These are phyloP conservation scores for button mushroom (Agaricus bisporus) DNA, from an alignment of 768 basidiomycete genomes.

Conservation along the genomic window DNA sequence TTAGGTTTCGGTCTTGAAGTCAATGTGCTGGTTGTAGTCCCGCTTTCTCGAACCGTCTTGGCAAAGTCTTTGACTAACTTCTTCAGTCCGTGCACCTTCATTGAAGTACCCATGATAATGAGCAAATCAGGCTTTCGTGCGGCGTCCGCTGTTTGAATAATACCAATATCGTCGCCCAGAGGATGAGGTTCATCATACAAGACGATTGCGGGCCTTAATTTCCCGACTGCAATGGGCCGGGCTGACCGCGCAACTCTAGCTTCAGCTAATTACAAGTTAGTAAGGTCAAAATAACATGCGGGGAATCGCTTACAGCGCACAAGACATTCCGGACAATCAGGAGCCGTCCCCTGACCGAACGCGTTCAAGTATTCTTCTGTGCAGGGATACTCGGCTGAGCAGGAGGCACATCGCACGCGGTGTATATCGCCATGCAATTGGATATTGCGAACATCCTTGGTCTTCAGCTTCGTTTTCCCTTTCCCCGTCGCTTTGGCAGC, in stretches of 20 bases:
- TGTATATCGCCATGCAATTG: conserved; percentile 95
- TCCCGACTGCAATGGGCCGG: conserved; percentile 71
- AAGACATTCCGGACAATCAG: conserved; percentile 83
- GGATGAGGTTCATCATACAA: conserved; percentile 95
- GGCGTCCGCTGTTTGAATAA: conserved; percentile 72
- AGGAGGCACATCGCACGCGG: conserved; percentile 81
- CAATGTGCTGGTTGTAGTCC: conserved; percentile 25
- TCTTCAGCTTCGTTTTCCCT: conserved; percentile 62
- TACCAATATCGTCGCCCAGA: conserved; percentile 86
- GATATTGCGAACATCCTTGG: conserved; percentile 77
- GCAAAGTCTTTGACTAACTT: conserved; percentile 94
- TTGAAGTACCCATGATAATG: conserved; percentile 94
- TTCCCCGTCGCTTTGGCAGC: conserved; percentile 47
- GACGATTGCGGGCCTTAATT: conserved; percentile 89
- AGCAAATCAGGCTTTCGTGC: conserved; percentile 82
- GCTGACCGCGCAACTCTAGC: conserved; percentile 80
- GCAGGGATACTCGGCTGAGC: conserved; percentile 75
- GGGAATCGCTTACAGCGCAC: conserved; percentile 60
- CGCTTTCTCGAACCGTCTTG: conserved; percentile 61
- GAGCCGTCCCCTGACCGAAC: conserved; percentile 68
- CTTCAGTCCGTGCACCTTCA: conserved; percentile 94
- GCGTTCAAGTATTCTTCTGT: conserved; percentile 50
- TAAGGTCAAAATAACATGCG: not conserved
- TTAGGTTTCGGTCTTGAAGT: conserved; percentile 44
- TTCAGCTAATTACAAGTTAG: conserved; percentile 38